Conservation (phyloP, 148 eudicot genomes). For the Limonium bicolor region DNA sequence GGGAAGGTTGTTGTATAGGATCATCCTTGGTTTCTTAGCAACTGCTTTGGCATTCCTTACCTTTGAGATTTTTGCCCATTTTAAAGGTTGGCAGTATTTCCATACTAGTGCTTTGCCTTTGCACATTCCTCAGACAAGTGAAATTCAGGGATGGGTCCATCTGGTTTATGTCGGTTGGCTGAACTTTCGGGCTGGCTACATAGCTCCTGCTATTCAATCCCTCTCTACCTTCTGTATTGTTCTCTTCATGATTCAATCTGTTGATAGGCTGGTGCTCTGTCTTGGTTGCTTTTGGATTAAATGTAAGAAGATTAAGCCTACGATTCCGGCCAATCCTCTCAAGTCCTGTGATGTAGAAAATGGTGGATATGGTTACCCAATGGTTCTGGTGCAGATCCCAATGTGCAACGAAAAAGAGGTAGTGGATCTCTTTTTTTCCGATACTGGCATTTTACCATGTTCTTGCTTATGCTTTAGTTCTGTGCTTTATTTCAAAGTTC, state of each 20-base stretch:
- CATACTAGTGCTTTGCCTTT: constrained; percentile 13
- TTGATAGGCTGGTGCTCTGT: constrained; percentile 38
- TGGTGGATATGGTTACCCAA: constrained; percentile 22
- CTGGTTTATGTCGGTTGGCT: constrained; percentile 23
- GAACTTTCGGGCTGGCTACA: constrained; percentile 23
- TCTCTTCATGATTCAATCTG: constrained; percentile 34
- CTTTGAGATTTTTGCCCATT: constrained; percentile 35
- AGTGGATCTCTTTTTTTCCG: background rate
- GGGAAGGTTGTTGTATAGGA: constrained; percentile 23
- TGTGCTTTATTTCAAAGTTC: background rate
- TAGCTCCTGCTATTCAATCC: constrained; percentile 31
- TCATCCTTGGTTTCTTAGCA: constrained; percentile 26
- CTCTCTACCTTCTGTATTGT: constrained; percentile 31
- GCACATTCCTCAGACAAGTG: constrained; percentile 19
- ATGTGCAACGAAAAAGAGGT: constrained; percentile 57
- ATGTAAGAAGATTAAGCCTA: constrained; percentile 27
- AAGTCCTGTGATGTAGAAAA: constrained; percentile 26
- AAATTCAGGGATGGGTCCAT: constrained; percentile 34
- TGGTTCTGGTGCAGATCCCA: constrained; percentile 55
- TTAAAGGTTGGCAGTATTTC: constrained; percentile 38
- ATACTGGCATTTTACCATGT: no score
- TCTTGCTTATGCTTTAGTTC: background rate
- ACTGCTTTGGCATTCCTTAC: constrained; percentile 28
- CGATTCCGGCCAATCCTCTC: constrained; percentile 14
- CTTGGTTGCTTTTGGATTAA: constrained; percentile 52